Percentiles rank a stretch among this genome's conserved stretches.
Conservation (phyloP, 2,329 filamentous ascomycete species). For the Magnaporthales sp. region DNA sequence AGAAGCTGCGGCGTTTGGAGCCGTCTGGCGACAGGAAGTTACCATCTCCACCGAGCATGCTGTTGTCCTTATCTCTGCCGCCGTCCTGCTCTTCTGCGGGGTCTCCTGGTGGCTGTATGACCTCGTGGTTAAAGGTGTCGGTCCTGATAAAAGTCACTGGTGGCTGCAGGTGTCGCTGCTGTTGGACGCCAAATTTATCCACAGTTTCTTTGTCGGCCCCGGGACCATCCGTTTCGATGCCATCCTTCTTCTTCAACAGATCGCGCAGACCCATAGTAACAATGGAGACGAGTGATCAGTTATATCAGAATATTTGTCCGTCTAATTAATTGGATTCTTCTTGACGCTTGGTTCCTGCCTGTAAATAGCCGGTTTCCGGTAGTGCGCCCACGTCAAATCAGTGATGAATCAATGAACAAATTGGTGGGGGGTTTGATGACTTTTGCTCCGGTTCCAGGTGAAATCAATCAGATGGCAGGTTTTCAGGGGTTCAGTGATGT, state of each 20-base stretch:
- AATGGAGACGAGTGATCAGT: neutral
- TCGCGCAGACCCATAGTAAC: conserved; percentile 41
- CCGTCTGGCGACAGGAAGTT: conserved; percentile 12
- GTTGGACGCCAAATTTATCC: conserved; percentile 18
- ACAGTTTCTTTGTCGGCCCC: conserved; percentile 27
- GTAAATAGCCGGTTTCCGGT: neutral
- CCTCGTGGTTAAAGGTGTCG: conserved; percentile 72
- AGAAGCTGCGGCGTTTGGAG: conserved; percentile 20
- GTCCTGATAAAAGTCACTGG: conserved; percentile 58
- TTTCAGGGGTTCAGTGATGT: neutral
- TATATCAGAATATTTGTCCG: neutral
- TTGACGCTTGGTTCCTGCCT: neutral
- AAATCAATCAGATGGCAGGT: neutral
- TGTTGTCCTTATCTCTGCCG: conserved; percentile 14
- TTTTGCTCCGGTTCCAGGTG: neutral
- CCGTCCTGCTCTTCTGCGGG: conserved; percentile 12
- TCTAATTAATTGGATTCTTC: neutral
- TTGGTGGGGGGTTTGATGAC: neutral
- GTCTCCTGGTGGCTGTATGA: conserved; percentile 58
- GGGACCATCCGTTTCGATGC: conserved; percentile 24
- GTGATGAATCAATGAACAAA: neutral
- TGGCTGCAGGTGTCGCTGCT: neutral
- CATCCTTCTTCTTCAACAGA: conserved; percentile 45
- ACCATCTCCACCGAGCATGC: conserved; percentile 18
- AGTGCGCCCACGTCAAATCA: neutral